Evolutionary conservation across 495 filamentous ascomycete genomes (phyloP), one percentile per base, ranked within the genome.

Genomic region (Lindgomyces ingoldianus): DNA sequence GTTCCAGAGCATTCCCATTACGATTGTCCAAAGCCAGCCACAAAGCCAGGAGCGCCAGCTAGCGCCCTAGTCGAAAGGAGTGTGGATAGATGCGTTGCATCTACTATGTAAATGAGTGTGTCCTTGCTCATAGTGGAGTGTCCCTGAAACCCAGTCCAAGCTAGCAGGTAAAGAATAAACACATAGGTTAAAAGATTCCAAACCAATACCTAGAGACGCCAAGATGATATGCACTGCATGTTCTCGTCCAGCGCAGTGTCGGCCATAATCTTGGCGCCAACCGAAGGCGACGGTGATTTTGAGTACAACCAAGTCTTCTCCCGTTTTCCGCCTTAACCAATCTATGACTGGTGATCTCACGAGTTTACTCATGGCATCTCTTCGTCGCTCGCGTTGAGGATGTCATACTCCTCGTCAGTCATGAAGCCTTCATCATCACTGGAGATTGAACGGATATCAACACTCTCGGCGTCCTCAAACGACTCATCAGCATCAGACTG

Each of bases 371-470:
- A 67, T 16, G 42, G 49, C 49, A 61, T 56, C 74, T 98, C 94
- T 72, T 96, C 92, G 64, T 98, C 95, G 62, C 90, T 95, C 22
- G 92, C 95, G 78, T 96, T 91, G 26, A 98, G 87, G 64, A 98
- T 88, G 66, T 98, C 94, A 70, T 96, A 98, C 78, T 98, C 94
- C 70, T 98, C 94, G 67, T 98, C 94, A 12, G 95, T 97, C 76
- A 95, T 75, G 81, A 95, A 96, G 8, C 86, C 89, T 53, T 90
- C 90, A 44, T 79, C 81, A 22, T 85, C 69, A 72, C 87, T 88
- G 21, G 42, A 36, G 14, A 57, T 26, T 47, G 84, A 84, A 78
- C 80, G 60, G 22, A 72, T 65, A 44, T 73, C 71, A 27, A 73
- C 49, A 64, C 71, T 74, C 52, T 69, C 71, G 58, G 73, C 69